Conservation (phyloP, 2,329 filamentous ascomycete species). For the Venturia asperata region DNA sequence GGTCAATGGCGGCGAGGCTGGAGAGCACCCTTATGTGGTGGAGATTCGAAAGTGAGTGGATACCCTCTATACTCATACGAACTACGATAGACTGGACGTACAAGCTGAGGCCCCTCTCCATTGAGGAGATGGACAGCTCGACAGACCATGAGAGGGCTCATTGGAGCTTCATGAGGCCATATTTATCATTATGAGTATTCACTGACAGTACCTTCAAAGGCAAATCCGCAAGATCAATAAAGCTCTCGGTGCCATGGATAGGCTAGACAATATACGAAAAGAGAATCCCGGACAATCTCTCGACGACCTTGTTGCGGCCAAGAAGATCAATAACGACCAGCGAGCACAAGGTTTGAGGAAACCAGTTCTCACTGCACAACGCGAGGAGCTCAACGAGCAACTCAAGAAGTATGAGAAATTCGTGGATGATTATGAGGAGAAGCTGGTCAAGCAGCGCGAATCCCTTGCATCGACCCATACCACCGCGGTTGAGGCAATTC, state of each 20-base stretch:
- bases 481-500: constrained; percentile 49
- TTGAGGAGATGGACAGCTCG: not conserved
- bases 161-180: not conserved
- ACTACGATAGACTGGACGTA: constrained; percentile 7
- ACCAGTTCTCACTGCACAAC: constrained; percentile 60
- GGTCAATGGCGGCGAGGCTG: constrained; percentile 52
- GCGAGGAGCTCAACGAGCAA: constrained; percentile 66
- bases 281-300: constrained; percentile 64
- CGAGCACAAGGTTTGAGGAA: constrained; percentile 72
- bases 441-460: constrained; percentile 51
- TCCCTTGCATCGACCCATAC: constrained; percentile 49
- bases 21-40: constrained; percentile 72
- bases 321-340: constrained; percentile 75
- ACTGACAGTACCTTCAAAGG: constrained; percentile 42
- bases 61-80: not conserved
- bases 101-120: not conserved
- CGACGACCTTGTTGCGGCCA: constrained; percentile 62
- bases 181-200: not conserved
- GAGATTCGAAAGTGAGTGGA: constrained; percentile 76
- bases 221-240: constrained; percentile 88
- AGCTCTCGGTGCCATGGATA: constrained; percentile 75
- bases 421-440: constrained; percentile 62
- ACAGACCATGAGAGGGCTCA: not conserved
- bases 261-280: constrained; percentile 61
- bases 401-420: constrained; percentile 67